Evolutionary conservation across 1,284 basidiomycete genomes (phyloP).

Genomic region (Boletus chippewaensis): DNA sequence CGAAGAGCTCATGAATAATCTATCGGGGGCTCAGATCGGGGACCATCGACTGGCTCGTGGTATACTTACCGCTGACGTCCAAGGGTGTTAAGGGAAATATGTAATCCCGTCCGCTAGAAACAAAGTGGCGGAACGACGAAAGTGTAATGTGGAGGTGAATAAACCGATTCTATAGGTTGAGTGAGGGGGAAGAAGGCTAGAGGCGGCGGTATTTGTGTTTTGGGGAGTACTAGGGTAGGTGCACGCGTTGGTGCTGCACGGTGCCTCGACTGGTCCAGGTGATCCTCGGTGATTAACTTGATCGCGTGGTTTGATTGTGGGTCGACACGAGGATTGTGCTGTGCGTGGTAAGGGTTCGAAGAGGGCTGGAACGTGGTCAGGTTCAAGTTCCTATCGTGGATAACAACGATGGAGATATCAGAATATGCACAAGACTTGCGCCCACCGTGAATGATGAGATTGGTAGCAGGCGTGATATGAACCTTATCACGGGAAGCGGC

Average conservation of each 20-base stretch:
- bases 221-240: neutral
- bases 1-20: conserved; percentile 19
- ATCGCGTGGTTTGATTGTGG: conserved; percentile 6
- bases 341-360: conserved; percentile 5
- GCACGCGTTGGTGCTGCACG: conserved; percentile 6
- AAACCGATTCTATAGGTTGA: conserved; percentile 1
- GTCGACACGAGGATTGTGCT: conserved; percentile 21
- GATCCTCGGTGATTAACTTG: conserved; percentile 25
- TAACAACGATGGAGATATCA: neutral
- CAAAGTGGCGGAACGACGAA: neutral
- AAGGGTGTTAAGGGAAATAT: neutral
- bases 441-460: neutral
- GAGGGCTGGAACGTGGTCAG: conserved; percentile 15
- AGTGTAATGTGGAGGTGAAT: neutral
- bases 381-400: conserved; percentile 17
- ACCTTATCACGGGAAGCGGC: too few relatives aligned
- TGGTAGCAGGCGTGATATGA: too few relatives aligned
- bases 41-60: conserved; percentile 1
- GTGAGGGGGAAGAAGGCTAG: neutral
- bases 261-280: conserved; percentile 17
- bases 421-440: neutral
- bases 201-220: conserved; percentile 19
- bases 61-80: conserved; percentile 13
- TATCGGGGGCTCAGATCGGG: conserved; percentile 18
- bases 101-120: neutral